Conservation (phyloP, 1,284 basidiomycete genomes). For the Athelia sp. region DNA sequence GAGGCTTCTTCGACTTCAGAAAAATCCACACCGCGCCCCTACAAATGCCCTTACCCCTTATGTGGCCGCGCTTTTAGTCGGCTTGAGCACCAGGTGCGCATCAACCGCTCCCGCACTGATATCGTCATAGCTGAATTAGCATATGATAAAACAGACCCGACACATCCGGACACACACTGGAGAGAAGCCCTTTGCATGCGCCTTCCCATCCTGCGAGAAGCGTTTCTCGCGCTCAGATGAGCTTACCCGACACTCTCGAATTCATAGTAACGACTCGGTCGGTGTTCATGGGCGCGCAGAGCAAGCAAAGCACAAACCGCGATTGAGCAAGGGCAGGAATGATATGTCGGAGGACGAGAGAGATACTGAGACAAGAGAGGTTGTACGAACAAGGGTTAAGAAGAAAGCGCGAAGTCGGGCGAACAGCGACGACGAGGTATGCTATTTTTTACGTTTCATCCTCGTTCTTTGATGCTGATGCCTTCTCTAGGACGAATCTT, state of each 20-base stretch:
- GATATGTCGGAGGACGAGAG: slow-evolving; percentile 9
- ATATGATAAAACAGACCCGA: slow-evolving; percentile 64
- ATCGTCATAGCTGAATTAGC: slow-evolving; percentile 11
- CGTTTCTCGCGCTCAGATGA: slow-evolving; percentile 97
- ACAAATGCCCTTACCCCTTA: slow-evolving; percentile 93
- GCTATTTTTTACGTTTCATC: slow-evolving; percentile 16
- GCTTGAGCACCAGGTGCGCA: slow-evolving; percentile 84
- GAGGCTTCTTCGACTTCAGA: not conserved
- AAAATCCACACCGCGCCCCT: slow-evolving; percentile 61
- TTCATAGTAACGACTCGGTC: slow-evolving; percentile 79
- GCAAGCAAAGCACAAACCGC: too few species aligned
- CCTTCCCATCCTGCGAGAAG: slow-evolving; percentile 94
- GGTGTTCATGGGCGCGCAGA: too few species aligned
- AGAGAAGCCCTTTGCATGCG: slow-evolving; percentile 95
- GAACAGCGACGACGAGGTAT: slow-evolving; percentile 76
- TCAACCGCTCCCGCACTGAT: slow-evolving; percentile 16
- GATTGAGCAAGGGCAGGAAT: not conserved
- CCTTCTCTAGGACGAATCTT: slow-evolving; percentile 48
- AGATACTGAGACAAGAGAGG: slow-evolving; percentile 2
- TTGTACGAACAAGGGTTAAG: slow-evolving; percentile 29
- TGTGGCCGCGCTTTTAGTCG: slow-evolving; percentile 89
- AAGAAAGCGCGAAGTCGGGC: slow-evolving; percentile 76
- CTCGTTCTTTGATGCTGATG: slow-evolving; percentile 8
- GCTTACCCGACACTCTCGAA: slow-evolving; percentile 92
- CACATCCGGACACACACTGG: slow-evolving; percentile 98